phyloP scores from a whole-genome alignment of 495 filamentous ascomycete species.

The Daldinia vernicosa region DNA sequence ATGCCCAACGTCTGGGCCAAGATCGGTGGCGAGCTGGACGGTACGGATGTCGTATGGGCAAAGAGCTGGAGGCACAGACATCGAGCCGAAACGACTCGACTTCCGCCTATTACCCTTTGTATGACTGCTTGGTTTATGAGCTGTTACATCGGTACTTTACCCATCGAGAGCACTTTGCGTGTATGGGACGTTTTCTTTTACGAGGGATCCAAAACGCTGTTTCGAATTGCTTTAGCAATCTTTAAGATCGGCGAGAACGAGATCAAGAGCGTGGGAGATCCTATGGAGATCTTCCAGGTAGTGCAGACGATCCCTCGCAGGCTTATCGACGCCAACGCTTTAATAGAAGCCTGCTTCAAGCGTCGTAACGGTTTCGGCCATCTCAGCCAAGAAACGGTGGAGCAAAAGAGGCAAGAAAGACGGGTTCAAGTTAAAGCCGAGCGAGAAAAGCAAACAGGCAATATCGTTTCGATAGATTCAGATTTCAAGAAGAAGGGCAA shows the following conservation, averaged over 20 bases:
- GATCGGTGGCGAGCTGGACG: constrained; percentile 78
- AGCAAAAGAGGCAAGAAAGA: constrained; percentile 67
- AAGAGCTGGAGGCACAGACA: constrained; percentile 45
- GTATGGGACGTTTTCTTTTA: constrained; percentile 98
- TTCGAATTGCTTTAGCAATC: constrained; percentile 87
- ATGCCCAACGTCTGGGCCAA: constrained; percentile 88
- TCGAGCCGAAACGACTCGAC: constrained; percentile 57
- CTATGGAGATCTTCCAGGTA: constrained; percentile 95
- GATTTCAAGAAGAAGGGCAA: constrained; percentile 51
- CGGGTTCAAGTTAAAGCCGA: constrained; percentile 55
- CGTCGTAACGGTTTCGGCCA: constrained; percentile 86
- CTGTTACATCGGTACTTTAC: constrained; percentile 90
- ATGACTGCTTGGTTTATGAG: constrained; percentile 99
- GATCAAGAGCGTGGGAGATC: constrained; percentile 81
- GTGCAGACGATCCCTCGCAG: constrained; percentile 88
- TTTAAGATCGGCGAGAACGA: constrained; percentile 90
- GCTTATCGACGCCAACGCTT: constrained; percentile 78
- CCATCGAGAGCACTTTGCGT: constrained; percentile 87
- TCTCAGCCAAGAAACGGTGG: constrained; percentile 72
- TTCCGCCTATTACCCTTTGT: constrained; percentile 91
- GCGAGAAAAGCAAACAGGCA: constrained; percentile 48
- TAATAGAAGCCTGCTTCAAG: constrained; percentile 83
- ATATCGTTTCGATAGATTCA: constrained; percentile 9
- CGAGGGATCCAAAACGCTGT: constrained; percentile 94
- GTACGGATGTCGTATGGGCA: constrained; percentile 57